A percentile compares a stretch with the other conserved stretches of the same genome.
These are phyloP conservation scores for Mycosarcoma mackinlayi DNA, from an alignment of 1,284 basidiomycete species.

Conservation along the genomic window DNA sequence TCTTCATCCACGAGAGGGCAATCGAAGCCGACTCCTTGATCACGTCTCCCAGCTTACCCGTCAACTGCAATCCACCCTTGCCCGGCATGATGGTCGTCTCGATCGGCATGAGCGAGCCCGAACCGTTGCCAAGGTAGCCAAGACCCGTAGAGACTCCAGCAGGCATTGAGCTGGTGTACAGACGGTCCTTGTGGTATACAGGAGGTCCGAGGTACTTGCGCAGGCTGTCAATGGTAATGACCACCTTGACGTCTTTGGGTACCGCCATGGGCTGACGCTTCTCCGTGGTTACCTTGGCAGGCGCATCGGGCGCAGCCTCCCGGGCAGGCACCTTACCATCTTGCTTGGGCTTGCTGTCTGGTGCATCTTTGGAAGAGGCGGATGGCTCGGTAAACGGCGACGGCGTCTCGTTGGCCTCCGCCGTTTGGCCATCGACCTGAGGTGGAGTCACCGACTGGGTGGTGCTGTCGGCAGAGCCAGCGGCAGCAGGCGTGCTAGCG, in stretches of 20 bases:
- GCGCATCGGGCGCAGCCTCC: constrained; percentile 46
- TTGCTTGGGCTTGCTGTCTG: constrained; percentile 33
- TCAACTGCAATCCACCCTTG: constrained; percentile 77
- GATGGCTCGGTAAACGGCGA: constrained; percentile 43
- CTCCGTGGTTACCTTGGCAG: constrained; percentile 76
- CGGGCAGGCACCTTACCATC: constrained; percentile 48
- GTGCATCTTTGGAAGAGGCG: constrained; percentile 22
- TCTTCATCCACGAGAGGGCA: constrained; percentile 90
- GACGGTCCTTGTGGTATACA: constrained; percentile 91
- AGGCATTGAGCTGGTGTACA: constrained; percentile 83
- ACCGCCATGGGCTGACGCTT: constrained; percentile 84
- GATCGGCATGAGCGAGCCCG: constrained; percentile 95
- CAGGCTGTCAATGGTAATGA: constrained; percentile 85
- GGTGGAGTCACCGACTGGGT: constrained; percentile 66
- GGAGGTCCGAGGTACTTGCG: constrained; percentile 97
- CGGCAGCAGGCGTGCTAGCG: constrained; percentile 9
- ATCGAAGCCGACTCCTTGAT: constrained; percentile 96
- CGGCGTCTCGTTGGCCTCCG: constrained; percentile 9
- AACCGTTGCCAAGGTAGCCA: constrained; percentile 95
- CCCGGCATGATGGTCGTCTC: constrained; percentile 72
- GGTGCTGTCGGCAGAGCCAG: constrained; percentile 53
- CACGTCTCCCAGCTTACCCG: constrained; percentile 97
- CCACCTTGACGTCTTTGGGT: constrained; percentile 81
- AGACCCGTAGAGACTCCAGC: constrained; percentile 93
- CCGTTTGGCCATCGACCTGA: constrained; percentile 51